Conservation (phyloP, 768 basidiomycete genomes). For the Suillus occidentalis region DNA sequence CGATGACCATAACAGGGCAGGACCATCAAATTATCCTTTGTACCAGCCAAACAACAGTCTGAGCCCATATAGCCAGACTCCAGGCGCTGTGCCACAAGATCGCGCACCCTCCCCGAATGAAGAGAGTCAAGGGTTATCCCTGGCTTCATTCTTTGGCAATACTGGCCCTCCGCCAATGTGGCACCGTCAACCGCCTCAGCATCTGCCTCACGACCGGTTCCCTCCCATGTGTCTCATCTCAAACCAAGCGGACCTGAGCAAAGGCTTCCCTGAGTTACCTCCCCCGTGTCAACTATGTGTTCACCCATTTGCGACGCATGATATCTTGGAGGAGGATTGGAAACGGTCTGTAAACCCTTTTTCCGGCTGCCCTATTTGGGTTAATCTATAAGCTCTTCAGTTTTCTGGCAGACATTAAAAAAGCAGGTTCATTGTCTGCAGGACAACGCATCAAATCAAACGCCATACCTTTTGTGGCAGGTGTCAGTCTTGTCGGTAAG, state of each 20-base stretch:
- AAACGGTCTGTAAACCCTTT: slow-evolving; percentile 26
- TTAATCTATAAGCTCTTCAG: slow-evolving; percentile 21
- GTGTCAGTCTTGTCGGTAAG: slow-evolving; percentile 29
- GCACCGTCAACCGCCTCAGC: slow-evolving; percentile 19
- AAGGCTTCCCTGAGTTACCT: slow-evolving; percentile 44
- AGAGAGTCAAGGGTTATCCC: slow-evolving; percentile 12
- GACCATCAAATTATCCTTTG: background rate
- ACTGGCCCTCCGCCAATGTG: slow-evolving; percentile 27
- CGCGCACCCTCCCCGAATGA: slow-evolving; percentile 1
- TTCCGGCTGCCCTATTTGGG: background rate
- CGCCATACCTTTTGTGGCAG: slow-evolving; percentile 31
- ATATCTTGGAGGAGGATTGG: slow-evolving; percentile 54
- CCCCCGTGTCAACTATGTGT: slow-evolving; percentile 39
- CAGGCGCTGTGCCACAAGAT: slow-evolving; percentile 9
- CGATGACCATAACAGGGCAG: background rate
- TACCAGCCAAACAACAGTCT: background rate
- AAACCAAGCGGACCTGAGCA: slow-evolving; percentile 27
- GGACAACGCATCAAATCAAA: slow-evolving; percentile 35
- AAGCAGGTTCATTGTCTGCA: slow-evolving; percentile 33
- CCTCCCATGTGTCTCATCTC: slow-evolving; percentile 32
- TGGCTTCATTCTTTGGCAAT: slow-evolving; percentile 28
- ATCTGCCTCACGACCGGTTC: slow-evolving; percentile 22
- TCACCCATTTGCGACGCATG: slow-evolving; percentile 54
- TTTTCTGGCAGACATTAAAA: slow-evolving; percentile 40
- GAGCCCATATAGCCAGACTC: background rate